Evolutionary conservation across 2,329 filamentous ascomycete species (phyloP).

Genomic region (Fusarium chlamydosporum): DNA sequence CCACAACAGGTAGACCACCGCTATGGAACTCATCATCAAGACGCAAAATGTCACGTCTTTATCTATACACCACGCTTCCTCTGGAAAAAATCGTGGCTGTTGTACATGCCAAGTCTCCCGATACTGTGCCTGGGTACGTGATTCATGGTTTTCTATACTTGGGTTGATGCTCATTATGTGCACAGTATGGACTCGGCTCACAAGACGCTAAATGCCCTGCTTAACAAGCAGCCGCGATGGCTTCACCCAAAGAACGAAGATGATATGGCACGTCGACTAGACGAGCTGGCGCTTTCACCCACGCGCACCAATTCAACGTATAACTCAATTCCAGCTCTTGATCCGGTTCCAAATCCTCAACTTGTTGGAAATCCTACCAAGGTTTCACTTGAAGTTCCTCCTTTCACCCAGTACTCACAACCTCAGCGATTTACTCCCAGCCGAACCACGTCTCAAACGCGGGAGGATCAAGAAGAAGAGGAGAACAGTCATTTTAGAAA

Average conservation of each 20-base stretch:
- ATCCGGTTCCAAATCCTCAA: conserved; percentile 34
- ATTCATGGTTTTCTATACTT: neutral
- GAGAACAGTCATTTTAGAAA: conserved; percentile 38
- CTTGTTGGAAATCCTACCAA: conserved; percentile 28
- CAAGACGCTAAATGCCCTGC: conserved; percentile 69
- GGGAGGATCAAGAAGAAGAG: conserved; percentile 23
- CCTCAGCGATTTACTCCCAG: conserved; percentile 8
- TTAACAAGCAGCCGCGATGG: conserved; percentile 72
- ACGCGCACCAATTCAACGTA: conserved; percentile 47
- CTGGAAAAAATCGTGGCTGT: conserved; percentile 65
- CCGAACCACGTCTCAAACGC: conserved; percentile 1
- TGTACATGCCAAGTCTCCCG: conserved; percentile 59
- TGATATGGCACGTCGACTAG: conserved; percentile 67
- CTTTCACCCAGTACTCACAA: conserved; percentile 41
- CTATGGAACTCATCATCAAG: conserved; percentile 68
- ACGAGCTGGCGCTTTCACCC: conserved; percentile 60
- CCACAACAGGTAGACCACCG: conserved; percentile 65
- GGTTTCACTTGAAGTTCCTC: conserved; percentile 42
- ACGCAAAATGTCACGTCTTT: conserved; percentile 68
- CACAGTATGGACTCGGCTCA: conserved; percentile 70
- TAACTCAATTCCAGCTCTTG: conserved; percentile 37
- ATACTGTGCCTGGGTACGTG: conserved; percentile 64
- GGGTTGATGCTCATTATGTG: conserved; percentile 16
- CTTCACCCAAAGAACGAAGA: conserved; percentile 65
- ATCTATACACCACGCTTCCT: conserved; percentile 68